Evolutionary conservation across 306 rosid genomes (phyloP), one percentile per base, ranked within the genome.

Genomic region (Ceratonia siliqua): DNA sequence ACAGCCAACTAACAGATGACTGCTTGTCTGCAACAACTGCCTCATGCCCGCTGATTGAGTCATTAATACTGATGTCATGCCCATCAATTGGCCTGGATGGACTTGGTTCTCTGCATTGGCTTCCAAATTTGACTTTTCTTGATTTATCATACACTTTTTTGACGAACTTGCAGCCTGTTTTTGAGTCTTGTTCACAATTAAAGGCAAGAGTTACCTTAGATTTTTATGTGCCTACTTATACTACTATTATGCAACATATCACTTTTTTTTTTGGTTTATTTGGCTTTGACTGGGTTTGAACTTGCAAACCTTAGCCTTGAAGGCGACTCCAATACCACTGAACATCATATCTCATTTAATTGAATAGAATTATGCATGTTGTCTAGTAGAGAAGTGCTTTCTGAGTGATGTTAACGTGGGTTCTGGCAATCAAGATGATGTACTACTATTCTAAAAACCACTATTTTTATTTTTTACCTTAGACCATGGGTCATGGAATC

Each of bases 111-210:
- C 54, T 92, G 69, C 73, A 24, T 41, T 75, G 83, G 63, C 96
- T 92, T 75, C 82, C 79, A 35, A 83, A 78, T 62, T 80, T 92
- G 83, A 84, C 82, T 35, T 58, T 85, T 67, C 97, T 92, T 11
- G 97, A 92, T 76, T 87, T 92, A 68, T 92, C 97, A 43, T 90
- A 92, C 83, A 92, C 97, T 18, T 85, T 87, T 87, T 82, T 92
- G 85, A 81, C 74, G 82, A 87, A 75, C 67, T 84, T 92, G 88
- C 87, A 81, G 73, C 96, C 97, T 64, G 91, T 92, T 56, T 92
- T 90, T 54, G 87, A 92, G 61, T 92, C 90, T 62, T 92, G 97
- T 76, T 65, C 80, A 33, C 86, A 88, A 68, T 82, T 92, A 5
- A 82, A 86, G 97, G 97, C 80, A 83, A 80, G 81, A 38, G 24